Percentiles rank a stretch among this genome's conserved stretches.
Conservation (phyloP, 306 rosid genomes). For the Cyclanthera cordifolia region DNA sequence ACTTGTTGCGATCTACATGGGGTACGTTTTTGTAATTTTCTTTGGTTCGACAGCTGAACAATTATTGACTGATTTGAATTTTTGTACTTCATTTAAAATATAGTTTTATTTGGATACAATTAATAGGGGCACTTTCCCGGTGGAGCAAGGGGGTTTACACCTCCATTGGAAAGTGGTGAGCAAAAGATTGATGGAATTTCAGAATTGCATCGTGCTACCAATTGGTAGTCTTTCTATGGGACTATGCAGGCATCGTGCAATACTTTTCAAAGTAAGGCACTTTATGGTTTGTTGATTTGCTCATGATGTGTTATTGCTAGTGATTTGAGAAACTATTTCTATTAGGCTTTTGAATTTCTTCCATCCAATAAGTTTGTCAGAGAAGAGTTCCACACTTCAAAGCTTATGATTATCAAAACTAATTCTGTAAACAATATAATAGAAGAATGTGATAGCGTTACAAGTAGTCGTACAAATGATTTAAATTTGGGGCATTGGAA, state of each 20-base stretch:
- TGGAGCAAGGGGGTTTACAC: conserved; percentile 79
- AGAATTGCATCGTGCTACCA: conserved; percentile 78
- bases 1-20: conserved; percentile 86
- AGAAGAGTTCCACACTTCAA: not conserved
- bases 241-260: conserved; percentile 93
- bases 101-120: conserved; percentile 19
- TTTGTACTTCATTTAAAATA: conserved; percentile 7
- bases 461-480: not conserved
- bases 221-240: conserved; percentile 79
- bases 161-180: conserved; percentile 75
- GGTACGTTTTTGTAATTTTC: too few species aligned
- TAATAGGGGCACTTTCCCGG: conserved; percentile 59
- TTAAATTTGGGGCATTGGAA: conserved; percentile 17
- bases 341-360: not conserved
- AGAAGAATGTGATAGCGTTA: not conserved
- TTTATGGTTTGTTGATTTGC: not conserved
- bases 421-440: not conserved
- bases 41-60: not conserved
- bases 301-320: not conserved
- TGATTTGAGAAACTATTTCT: not conserved
- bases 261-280: conserved; percentile 76
- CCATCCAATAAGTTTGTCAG: not conserved
- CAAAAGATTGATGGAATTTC: conserved; percentile 60
- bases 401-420: not conserved
- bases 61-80: not conserved